Percentiles rank a stretch among this genome's conserved stretches.
phyloP scores from a whole-genome alignment of 2,329 filamentous ascomycete species.

The Cladosporium sp. region DNA sequence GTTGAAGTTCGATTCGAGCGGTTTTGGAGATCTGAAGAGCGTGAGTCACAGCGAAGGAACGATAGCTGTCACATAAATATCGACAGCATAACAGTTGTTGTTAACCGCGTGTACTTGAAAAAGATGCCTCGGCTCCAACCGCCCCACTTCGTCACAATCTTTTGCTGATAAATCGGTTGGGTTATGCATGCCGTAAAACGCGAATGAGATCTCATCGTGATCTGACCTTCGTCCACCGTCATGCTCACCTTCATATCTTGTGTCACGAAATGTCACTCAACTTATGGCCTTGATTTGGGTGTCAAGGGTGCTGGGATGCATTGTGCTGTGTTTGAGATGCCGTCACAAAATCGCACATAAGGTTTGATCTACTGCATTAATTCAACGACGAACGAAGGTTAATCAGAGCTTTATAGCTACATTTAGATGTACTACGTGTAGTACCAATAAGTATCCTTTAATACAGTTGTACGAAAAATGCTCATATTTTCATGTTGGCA shows the following conservation, averaged over 20 bases:
- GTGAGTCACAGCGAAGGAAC: background rate
- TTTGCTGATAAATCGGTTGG: conserved; percentile 4
- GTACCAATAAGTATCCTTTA: too few species aligned
- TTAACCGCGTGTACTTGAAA: background rate
- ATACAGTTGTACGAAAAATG: too few species aligned
- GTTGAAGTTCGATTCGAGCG: background rate
- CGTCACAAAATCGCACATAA: background rate
- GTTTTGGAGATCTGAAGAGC: background rate
- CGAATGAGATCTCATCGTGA: background rate
- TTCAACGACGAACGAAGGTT: background rate
- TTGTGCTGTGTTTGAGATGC: background rate
- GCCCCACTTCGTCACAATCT: background rate
- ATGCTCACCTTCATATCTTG: background rate
- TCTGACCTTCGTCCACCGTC: background rate
- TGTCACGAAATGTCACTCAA: background rate
- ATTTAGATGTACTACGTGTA: too few species aligned
- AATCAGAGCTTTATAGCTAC: background rate
- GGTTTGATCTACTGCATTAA: background rate
- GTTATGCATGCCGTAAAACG: conserved; percentile 2
- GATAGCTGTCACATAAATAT: background rate
- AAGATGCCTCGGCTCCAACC: background rate
- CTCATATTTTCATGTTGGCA: too few species aligned
- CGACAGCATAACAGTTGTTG: background rate
- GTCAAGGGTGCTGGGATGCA: background rate
- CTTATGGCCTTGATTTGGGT: background rate